These are phyloP conservation scores for Pseudogymnoascus pannorum DNA, from an alignment of 2,329 filamentous ascomycete species.

Conservation along the genomic window DNA sequence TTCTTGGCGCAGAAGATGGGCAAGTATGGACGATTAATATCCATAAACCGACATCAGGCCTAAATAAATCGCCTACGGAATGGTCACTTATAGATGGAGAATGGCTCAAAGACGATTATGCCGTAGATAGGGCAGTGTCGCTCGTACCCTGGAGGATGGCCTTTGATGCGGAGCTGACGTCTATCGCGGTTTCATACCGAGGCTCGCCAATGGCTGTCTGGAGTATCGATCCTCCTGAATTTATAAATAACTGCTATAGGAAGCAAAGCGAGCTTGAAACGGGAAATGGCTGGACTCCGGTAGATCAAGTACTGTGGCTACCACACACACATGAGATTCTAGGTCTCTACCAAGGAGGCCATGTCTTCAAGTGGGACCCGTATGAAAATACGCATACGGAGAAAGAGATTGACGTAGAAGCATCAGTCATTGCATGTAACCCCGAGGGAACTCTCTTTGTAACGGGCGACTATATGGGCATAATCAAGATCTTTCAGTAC, in stretches of 20 bases:
- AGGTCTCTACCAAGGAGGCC: conserved; percentile 11
- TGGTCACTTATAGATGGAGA: neutral
- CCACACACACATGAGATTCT: conserved; percentile 10
- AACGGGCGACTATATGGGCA: conserved; percentile 16
- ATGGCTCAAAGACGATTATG: neutral
- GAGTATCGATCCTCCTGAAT: conserved; percentile 8
- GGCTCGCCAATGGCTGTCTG: conserved; percentile 18
- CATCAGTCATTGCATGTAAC: conserved; percentile 12
- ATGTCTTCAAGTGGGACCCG: conserved; percentile 14
- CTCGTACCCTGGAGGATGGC: conserved; percentile 12
- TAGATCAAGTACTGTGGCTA: conserved; percentile 12
- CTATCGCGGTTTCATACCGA: conserved; percentile 17
- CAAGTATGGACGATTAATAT: neutral
- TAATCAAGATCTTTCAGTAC: conserved; percentile 19
- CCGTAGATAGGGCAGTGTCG: conserved; percentile 10
- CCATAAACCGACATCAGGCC: neutral
- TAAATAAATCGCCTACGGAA: neutral
- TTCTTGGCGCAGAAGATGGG: neutral
- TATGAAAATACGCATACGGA: neutral
- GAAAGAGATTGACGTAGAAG: conserved; percentile 6
- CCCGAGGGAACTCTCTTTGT: conserved; percentile 18
- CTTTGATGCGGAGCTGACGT: conserved; percentile 16
- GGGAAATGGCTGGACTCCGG: conserved; percentile 1
- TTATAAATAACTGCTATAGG: conserved; percentile 13
- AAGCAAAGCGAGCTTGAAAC: neutral